These are phyloP conservation scores for Massariosphaeria phaeospora DNA, from an alignment of 495 filamentous ascomycete genomes.

Conservation along the genomic window DNA sequence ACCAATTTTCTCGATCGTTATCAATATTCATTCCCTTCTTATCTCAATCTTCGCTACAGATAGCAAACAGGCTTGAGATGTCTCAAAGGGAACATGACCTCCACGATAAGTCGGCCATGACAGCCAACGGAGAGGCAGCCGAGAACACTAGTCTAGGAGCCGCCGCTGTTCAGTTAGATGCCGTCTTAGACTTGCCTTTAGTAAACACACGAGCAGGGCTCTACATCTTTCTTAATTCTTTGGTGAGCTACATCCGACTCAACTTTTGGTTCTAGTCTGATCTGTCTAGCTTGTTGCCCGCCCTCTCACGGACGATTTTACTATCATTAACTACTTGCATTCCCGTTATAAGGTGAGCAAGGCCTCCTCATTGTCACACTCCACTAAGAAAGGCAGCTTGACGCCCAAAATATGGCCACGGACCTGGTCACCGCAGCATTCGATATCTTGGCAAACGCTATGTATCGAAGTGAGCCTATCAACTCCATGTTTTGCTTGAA, in stretches of 20 bases:
- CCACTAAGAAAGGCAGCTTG: slow-evolving; percentile 20
- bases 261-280: neutral
- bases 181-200: slow-evolving; percentile 59
- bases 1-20: slow-evolving; percentile 47
- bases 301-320: slow-evolving; percentile 76
- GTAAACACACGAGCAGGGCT: slow-evolving; percentile 81
- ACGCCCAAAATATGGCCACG: slow-evolving; percentile 45
- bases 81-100: slow-evolving; percentile 46
- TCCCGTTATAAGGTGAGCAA: slow-evolving; percentile 68
- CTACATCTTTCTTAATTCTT: slow-evolving; percentile 85
- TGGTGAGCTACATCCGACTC: slow-evolving; percentile 49
- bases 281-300: slow-evolving; percentile 64
- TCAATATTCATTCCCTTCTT: slow-evolving; percentile 52
- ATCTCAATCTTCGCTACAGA: slow-evolving; percentile 47
- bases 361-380: neutral
- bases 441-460: slow-evolving; percentile 80
- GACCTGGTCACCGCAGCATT: slow-evolving; percentile 85
- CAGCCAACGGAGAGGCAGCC: slow-evolving; percentile 42
- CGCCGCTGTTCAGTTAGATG: slow-evolving; percentile 32
- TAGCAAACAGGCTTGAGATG: slow-evolving; percentile 48
- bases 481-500: slow-evolving; percentile 73
- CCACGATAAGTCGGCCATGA: slow-evolving; percentile 47
- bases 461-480: slow-evolving; percentile 69
- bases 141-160: slow-evolving; percentile 24
- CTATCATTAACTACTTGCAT: slow-evolving; percentile 71